Percentiles rank a stretch among this genome's conserved stretches.
phyloP scores from a whole-genome alignment of 2,329 filamentous ascomycete genomes.

The Didymella arachidicola region DNA sequence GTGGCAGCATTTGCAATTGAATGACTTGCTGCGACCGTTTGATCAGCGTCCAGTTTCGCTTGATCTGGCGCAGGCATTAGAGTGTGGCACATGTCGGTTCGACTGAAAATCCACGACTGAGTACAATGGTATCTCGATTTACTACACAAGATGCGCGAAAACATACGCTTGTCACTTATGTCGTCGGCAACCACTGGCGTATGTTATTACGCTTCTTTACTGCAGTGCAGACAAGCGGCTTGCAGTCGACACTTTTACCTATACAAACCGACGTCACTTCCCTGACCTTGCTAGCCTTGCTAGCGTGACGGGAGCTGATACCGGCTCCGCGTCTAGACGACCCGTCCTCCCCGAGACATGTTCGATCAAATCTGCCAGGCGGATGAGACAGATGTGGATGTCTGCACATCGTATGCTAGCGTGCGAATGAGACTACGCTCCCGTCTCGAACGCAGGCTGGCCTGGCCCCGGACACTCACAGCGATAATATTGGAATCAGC shows the following conservation, averaged over 20 bases:
- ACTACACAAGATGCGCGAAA: background rate
- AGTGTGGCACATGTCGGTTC: constrained; percentile 5
- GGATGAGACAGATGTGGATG: constrained; percentile 5
- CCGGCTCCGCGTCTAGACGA: constrained; percentile 14
- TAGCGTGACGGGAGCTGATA: constrained; percentile 9
- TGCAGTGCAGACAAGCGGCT: constrained; percentile 2
- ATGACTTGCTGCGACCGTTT: background rate
- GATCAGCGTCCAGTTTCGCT: background rate
- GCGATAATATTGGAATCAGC: background rate
- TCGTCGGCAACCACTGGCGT: background rate
- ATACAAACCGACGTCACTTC: constrained; percentile 10
- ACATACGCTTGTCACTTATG: constrained; percentile 3
- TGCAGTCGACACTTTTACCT: background rate
- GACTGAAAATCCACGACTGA: background rate
- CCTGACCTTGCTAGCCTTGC: constrained; percentile 14
- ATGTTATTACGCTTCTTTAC: constrained; percentile 5
- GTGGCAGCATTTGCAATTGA: background rate
- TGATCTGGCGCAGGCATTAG: background rate
- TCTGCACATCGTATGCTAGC: background rate
- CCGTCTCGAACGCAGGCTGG: background rate
- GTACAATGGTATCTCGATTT: constrained; percentile 7
- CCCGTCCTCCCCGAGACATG: constrained; percentile 15
- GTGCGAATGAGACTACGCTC: background rate
- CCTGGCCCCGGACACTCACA: background rate
- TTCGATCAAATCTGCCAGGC: constrained; percentile 4